Conservation (phyloP, 2,329 filamentous ascomycete genomes). For the Xylaria sp. region DNA sequence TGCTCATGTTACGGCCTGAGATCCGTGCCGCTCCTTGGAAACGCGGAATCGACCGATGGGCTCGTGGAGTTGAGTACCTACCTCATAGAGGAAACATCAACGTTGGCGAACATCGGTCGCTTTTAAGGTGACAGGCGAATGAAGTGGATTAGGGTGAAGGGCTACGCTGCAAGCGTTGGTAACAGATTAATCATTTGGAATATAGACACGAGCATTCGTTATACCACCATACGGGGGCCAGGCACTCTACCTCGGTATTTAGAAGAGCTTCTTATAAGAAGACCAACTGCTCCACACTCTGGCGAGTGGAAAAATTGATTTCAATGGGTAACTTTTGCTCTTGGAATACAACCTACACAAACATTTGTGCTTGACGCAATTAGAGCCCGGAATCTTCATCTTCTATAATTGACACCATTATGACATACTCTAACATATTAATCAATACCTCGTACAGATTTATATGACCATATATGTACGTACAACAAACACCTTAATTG, state of each 20-base stretch:
- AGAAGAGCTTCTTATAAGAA: not conserved
- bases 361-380: not conserved
- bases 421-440: no score
- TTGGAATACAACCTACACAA: not conserved
- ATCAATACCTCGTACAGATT: not conserved
- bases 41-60: slow-evolving; percentile 10
- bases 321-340: not conserved
- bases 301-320: not conserved
- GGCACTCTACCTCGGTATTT: not conserved
- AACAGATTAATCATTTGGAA: not conserved
- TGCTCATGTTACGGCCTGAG: slow-evolving; percentile 3
- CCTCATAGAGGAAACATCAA: not conserved
- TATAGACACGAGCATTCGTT: not conserved
- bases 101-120: not conserved
- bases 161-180: not conserved
- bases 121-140: not conserved
- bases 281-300: not conserved
- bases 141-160: not conserved
- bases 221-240: not conserved
- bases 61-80: not conserved
- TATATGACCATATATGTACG: not conserved
- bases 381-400: not conserved
- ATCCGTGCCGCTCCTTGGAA: not conserved
- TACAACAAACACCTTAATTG: no score
- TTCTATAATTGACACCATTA: not conserved